Evolutionary conservation across 164 flowering plant species (phyloP), one percentile per base, ranked within the genome.

Genomic region (Vitis rupestris): DNA sequence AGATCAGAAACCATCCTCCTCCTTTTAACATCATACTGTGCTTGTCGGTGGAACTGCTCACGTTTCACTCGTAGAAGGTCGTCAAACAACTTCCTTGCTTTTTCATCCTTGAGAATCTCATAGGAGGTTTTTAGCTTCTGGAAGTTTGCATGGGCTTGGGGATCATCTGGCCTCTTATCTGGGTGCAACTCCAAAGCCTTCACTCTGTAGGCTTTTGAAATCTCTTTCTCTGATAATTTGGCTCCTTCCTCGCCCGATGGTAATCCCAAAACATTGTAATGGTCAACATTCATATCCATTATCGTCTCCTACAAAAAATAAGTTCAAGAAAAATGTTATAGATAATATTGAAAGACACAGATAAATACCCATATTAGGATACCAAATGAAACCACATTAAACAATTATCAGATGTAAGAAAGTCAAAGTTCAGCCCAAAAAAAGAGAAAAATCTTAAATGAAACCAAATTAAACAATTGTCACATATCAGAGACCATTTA

Each of bases 191-290:
- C 85, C 29, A 87, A 75, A 29, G 98, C 97, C 71, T 89, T 91
- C 1, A n/a, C 49, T 19, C 77, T 79, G 71, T 93, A 96, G 0
- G 92, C 99, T 70, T 88, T 90, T 8, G 77, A 52, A 11, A 93
- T 96, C 65, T 90, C 98, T 29, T 86, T 76, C 3, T 78, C 83
- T 1, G 85, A 70, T 4, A 96, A 84, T 59, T 87, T 86, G 9
- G 93, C 81, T 1, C 97, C 97, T 66, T 93, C 93, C 66, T 89
- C 93, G 0, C 97, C 99, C 0, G 97, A 88, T 0, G 95, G 91
- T 48, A 93, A 80, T 50, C 97, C 98, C 19, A 96, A 70, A 64
- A 90, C 72, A 2, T 4, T 50, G 57, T 93, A 93, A 48, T 92
- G 98, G 77, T 96, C 93, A 1, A 83, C 76, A 6, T 79, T 83